Base-by-base conservation (phyloP, 75 land plant species). In the Picea glauca region DNA sequence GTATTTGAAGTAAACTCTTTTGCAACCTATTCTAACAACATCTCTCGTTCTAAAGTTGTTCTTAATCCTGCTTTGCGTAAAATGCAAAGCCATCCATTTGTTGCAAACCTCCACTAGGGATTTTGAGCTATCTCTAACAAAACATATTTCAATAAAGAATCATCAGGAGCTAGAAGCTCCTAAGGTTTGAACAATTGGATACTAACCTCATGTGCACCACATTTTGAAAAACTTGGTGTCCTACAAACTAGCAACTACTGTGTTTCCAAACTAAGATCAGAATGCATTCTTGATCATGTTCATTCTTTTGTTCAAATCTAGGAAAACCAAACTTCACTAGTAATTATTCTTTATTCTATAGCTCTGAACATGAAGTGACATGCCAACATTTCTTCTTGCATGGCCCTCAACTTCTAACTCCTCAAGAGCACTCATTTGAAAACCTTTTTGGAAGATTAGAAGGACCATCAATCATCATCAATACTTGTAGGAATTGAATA, bases 31-130 rank as follows among this genome's bases (percentile, higher is more conserved):
- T 92, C 97, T 5, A 96, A 26, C 26, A 26, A 26, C 26, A 26
- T 26, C 26, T 26, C 26, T 26, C 0, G 26, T 26, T 26, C 26
- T 26, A 26, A 26, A 26, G 26, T 33, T 43, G 46, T 43, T 43
- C 88, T 85, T 70, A 96, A 92, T 32, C 99, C 97, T 76, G 80
- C 77, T 84, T 86, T 87, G 75, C 87, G 87, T 75, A 96, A 82
- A 74, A 96, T 94, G 8, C 60, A 78, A 70, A 96, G 89, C 95
- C 97, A 96, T 40, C 85, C 86, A 75, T 84, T 89, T 59, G 89
- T 77, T 54, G 66, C 62, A 82, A 92, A 96, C 84, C 90, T 86
- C 38, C 90, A 95, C 38, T 91, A 96, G 99, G 80, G 94, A 96
- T 68, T 79, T 89, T 23, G 73, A 60, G 60, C 79, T 78, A 65